Evolutionary conservation across 2,329 filamentous ascomycete species (phyloP).

Genomic region (Neonectria sp.): DNA sequence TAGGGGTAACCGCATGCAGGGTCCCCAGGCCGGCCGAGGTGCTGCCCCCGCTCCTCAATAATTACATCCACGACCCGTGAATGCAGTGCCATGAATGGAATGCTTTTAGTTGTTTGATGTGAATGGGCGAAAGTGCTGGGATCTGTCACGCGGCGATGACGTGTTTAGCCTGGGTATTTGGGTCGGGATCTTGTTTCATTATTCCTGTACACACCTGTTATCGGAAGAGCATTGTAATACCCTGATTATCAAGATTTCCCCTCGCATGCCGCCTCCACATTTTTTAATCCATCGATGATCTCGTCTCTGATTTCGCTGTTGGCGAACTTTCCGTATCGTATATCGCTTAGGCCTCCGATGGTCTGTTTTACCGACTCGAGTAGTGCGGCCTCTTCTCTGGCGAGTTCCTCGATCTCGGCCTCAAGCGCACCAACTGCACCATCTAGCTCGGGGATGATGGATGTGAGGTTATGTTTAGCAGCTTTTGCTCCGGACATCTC

Average conservation of each 20-base stretch:
- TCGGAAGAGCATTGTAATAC: conserved; percentile 36
- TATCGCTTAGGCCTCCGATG: conserved; percentile 83
- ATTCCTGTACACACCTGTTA: conserved; percentile 34
- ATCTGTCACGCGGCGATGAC: conserved; percentile 32
- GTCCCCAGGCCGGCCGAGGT: conserved; percentile 29
- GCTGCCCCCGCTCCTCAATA: conserved; percentile 38
- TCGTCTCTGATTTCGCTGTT: conserved; percentile 76
- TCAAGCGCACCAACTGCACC: conserved; percentile 76
- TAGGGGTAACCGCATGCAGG: conserved; percentile 57
- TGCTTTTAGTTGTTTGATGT: conserved; percentile 29
- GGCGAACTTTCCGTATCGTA: conserved; percentile 83
- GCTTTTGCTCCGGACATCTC: conserved; percentile 60
- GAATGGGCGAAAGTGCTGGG: conserved; percentile 32
- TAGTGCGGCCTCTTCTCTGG: conserved; percentile 74
- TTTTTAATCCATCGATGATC: conserved; percentile 75
- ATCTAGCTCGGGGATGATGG: conserved; percentile 79
- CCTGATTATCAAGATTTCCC: conserved; percentile 53
- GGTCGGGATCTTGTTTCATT: conserved; percentile 34
- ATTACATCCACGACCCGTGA: conserved; percentile 17
- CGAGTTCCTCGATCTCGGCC: conserved; percentile 75
- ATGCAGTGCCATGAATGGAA: conserved; percentile 27
- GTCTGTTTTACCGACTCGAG: conserved; percentile 74
- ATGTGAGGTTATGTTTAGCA: conserved; percentile 72
- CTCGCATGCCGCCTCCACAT: conserved; percentile 72
- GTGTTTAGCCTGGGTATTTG: conserved; percentile 29